Conservation (phyloP, 257 asterid species). For the Knoxia roxburghii region DNA sequence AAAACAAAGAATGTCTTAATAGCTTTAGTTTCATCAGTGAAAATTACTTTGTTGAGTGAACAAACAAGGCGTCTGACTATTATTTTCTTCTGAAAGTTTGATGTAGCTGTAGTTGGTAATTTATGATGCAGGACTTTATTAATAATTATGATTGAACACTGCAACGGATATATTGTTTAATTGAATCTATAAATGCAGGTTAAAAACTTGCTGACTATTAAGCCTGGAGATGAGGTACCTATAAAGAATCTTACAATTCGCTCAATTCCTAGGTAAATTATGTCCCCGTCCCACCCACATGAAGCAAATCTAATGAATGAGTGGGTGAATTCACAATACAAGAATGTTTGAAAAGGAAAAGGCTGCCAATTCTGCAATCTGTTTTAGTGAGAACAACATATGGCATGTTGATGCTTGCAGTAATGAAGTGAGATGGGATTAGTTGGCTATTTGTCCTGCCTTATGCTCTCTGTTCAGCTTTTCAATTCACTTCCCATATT, state of each 20-base stretch:
- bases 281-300: not conserved
- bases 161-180: not conserved
- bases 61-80: too few species aligned
- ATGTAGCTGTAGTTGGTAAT: too few species aligned
- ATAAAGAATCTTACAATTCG: constrained; percentile 57
- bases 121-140: too few species aligned
- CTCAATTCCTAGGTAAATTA: constrained; percentile 59
- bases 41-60: too few species aligned
- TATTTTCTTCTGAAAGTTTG: not conserved
- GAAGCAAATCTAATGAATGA: not conserved
- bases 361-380: not conserved
- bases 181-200: constrained; percentile 32
- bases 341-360: not conserved
- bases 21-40: not conserved
- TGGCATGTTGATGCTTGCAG: not conserved
- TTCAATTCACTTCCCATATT: not conserved
- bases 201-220: constrained; percentile 58
- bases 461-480: not conserved
- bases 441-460: not conserved
- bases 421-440: not conserved
- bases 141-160: too few species aligned
- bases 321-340: not conserved
- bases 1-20: too few species aligned
- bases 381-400: not conserved
- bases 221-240: constrained; percentile 41